Percentiles rank a stretch among this genome's conserved stretches.
Conservation (phyloP, 2,329 filamentous ascomycete species). For the Anisogramma anomala region DNA sequence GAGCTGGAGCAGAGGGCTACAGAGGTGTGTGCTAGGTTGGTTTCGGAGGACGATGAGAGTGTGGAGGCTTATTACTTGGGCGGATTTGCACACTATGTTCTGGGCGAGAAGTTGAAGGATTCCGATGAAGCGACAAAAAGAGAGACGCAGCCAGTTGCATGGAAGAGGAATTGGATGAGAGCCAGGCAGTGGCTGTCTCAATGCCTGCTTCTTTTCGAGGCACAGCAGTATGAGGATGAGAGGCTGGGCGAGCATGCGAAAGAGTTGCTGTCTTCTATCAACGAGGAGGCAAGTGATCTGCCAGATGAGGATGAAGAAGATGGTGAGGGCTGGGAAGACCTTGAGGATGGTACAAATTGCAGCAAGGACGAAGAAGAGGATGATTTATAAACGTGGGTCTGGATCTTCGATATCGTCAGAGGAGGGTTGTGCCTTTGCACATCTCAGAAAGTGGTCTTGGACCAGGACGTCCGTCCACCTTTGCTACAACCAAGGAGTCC, state of each 20-base stretch:
- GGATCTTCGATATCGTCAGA: too few species aligned
- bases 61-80: constrained; percentile 96
- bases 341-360: constrained; percentile 33
- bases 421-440: too few species aligned
- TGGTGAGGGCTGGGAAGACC: constrained; percentile 34
- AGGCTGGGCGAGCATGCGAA: constrained; percentile 61
- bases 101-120: constrained; percentile 55
- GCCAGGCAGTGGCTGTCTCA: constrained; percentile 75
- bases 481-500: too few species aligned
- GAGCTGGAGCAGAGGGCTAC: constrained; percentile 76
- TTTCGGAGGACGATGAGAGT: constrained; percentile 83
- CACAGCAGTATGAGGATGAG: constrained; percentile 77
- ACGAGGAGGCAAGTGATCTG: constrained; percentile 51
- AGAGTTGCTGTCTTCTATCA: constrained; percentile 56
- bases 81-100: constrained; percentile 79
- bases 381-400: constrained; percentile 28
- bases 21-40: constrained; percentile 70
- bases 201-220: constrained; percentile 65
- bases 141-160: constrained; percentile 31
- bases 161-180: constrained; percentile 55
- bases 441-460: too few species aligned
- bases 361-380: constrained; percentile 41
- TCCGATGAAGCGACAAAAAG: constrained; percentile 20
- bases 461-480: too few species aligned
- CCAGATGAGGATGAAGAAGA: constrained; percentile 44